These are phyloP conservation scores for Staphylotrichum longicolle DNA, from an alignment of 495 filamentous ascomycete genomes.

Conservation along the genomic window DNA sequence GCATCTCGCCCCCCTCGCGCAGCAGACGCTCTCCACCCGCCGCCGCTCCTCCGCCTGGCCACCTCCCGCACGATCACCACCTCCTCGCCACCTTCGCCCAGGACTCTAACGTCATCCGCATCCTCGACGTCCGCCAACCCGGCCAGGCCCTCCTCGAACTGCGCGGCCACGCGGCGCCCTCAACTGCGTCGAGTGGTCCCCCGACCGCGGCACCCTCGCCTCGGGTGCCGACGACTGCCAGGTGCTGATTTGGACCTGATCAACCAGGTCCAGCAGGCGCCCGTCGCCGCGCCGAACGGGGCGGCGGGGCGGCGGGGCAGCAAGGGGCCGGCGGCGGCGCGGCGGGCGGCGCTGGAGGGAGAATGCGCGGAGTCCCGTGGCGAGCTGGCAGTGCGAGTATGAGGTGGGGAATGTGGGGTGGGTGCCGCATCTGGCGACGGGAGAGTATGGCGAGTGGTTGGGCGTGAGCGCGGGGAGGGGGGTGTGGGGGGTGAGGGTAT, in stretches of 20 bases:
- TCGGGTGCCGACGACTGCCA: constrained; percentile 89
- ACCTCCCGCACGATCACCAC: constrained; percentile 96
- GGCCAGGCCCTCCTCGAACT: constrained; percentile 93
- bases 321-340: background rate
- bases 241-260: constrained; percentile 90
- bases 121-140: constrained; percentile 94
- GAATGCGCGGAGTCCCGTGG: constrained; percentile 66
- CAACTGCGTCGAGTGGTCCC: constrained; percentile 92
- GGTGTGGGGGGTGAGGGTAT: constrained; percentile 65
- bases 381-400: constrained; percentile 92
- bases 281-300: background rate
- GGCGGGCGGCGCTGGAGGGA: constrained; percentile 42
- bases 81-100: constrained; percentile 94
- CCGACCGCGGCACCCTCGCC: constrained; percentile 84
- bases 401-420: constrained; percentile 95
- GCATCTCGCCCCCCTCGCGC: constrained; percentile 60
- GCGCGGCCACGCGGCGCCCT: constrained; percentile 84
- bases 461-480: constrained; percentile 90
- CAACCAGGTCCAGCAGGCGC: constrained; percentile 34
- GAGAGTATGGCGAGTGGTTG: constrained; percentile 87
- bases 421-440: constrained; percentile 72
- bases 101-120: constrained; percentile 88
- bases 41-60: constrained; percentile 81
- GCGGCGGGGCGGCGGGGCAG: background rate
- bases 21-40: constrained; percentile 78